A percentile compares a stretch with the other conserved stretches of the same genome.
Conservation (phyloP, 208 protist species). For the Phytomonas sp. region DNA sequence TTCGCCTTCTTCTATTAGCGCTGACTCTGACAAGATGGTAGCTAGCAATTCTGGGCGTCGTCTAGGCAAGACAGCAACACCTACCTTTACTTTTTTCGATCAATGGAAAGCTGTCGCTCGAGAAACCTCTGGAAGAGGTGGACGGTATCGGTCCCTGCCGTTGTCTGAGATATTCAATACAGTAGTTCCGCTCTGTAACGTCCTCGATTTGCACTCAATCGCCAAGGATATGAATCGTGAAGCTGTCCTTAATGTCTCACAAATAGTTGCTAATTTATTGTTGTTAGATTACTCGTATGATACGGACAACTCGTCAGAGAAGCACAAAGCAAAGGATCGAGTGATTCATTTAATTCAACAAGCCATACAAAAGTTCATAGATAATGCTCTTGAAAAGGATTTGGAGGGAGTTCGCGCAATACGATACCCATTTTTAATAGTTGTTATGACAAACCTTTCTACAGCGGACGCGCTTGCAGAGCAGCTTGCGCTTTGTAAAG, state of each 20-base stretch:
- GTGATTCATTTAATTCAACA: background rate
- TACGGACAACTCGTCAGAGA: background rate
- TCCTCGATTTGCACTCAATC: background rate
- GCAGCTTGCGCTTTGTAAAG: background rate
- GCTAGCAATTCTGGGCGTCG: background rate
- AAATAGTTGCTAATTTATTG: background rate
- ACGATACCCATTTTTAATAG: background rate
- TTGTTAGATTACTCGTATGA: background rate
- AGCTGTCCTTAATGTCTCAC: background rate
- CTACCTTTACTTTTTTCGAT: background rate
- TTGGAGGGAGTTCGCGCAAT: background rate
- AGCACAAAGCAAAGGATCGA: background rate
- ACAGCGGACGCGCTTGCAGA: background rate
- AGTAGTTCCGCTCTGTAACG: background rate
- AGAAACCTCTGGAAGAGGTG: background rate
- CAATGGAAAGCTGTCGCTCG: background rate
- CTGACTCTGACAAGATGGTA: background rate
- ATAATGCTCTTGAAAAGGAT: background rate
- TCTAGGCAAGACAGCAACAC: background rate
- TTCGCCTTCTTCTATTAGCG: background rate
- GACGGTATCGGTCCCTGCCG: background rate
- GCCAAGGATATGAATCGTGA: background rate
- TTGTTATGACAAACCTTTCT: background rate
- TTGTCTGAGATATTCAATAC: background rate
- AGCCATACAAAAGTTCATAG: background rate